phyloP scores from a whole-genome alignment of 768 basidiomycete genomes.

The Brasilioporus rufonigricans region DNA sequence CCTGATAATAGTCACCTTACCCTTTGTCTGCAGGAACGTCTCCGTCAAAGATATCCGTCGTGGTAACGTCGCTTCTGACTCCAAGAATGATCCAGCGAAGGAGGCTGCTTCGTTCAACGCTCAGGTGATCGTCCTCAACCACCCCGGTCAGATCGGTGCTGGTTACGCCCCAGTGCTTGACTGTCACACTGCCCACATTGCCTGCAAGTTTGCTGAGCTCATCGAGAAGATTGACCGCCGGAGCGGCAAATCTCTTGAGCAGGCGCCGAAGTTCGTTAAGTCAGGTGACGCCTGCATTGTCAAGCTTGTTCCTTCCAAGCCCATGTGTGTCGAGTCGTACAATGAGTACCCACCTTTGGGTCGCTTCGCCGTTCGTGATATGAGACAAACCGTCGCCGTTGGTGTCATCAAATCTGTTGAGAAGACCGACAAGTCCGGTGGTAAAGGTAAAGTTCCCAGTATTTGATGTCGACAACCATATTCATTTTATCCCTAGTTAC shows the following conservation, averaged over 20 bases:
- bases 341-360: slow-evolving; percentile 98
- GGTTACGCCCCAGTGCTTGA: slow-evolving; percentile 99
- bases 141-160: slow-evolving; percentile 99
- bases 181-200: slow-evolving; percentile 99
- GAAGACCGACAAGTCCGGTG: slow-evolving; percentile 85
- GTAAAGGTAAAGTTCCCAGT: slow-evolving; percentile 62
- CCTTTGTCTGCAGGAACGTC: slow-evolving; percentile 73
- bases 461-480: slow-evolving; percentile 1
- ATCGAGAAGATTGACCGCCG: slow-evolving; percentile 99
- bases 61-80: slow-evolving; percentile 99
- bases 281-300: slow-evolving; percentile 99
- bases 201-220: slow-evolving; percentile 98
- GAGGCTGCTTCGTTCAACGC: slow-evolving; percentile 99
- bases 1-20: background rate
- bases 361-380: slow-evolving; percentile 99
- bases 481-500: slow-evolving; percentile 54
- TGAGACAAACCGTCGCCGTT: slow-evolving; percentile 99
- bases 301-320: slow-evolving; percentile 95
- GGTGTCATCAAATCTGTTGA: slow-evolving; percentile 99
- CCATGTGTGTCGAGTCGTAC: slow-evolving; percentile 93
- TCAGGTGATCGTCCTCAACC: slow-evolving; percentile 99
- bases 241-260: slow-evolving; percentile 90
- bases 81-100: slow-evolving; percentile 99
- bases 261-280: slow-evolving; percentile 95
- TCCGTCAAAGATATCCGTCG: slow-evolving; percentile 99